Evolutionary conservation across 169 alveolate genomes (phyloP), one percentile per base, ranked within the genome.

Genomic region (Eimeria brunetti): DNA sequence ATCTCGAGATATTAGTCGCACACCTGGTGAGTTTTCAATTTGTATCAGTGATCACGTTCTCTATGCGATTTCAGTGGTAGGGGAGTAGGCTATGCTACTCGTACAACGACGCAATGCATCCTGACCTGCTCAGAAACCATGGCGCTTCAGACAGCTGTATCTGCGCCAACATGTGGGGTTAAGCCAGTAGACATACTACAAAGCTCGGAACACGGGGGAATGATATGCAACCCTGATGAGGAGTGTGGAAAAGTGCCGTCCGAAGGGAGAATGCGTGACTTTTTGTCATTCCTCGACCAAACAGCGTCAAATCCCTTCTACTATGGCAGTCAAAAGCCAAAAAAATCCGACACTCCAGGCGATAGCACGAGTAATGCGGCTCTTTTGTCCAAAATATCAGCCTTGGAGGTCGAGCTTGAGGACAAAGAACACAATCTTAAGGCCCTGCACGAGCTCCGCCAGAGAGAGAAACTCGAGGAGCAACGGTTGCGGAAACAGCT

Each of bases 351-450:
- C 38, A 44, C 71, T 7, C 16, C 90, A 14, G 90, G 30, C 9
- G 60, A 83, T 33, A 9, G 36, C 20, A 20, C 90, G 11, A 83
- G 58, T 16, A 83, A 56, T 83, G 90, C 71, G 33, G 41, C 24
- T 30, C 60, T 83, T 8, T 27, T 83, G 90, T 83, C 90, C 75
- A 83, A 41, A 83, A 83, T 83, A 49, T 83, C 95, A 8, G 89
- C 95, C 51, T 53, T 90, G 56, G 95, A 90, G 71, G 89, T 90
- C 11, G 89, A 73, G 56, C 46, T 90, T 20, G 95, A 90, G 89
- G 95, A 90, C 53, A 90, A 90, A n/a, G 89, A 90, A 12, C 95
- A 90, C 64, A 90, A 41, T 44, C 80, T 90, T 22, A 53, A 73
- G 58, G 95, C 95, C 53, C 53, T 90, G 38, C 85, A 58, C 20